Evolutionary conservation across 1,284 basidiomycete genomes (phyloP), one percentile per base, ranked within the genome.

Genomic region (Entoloma clypeatum): DNA sequence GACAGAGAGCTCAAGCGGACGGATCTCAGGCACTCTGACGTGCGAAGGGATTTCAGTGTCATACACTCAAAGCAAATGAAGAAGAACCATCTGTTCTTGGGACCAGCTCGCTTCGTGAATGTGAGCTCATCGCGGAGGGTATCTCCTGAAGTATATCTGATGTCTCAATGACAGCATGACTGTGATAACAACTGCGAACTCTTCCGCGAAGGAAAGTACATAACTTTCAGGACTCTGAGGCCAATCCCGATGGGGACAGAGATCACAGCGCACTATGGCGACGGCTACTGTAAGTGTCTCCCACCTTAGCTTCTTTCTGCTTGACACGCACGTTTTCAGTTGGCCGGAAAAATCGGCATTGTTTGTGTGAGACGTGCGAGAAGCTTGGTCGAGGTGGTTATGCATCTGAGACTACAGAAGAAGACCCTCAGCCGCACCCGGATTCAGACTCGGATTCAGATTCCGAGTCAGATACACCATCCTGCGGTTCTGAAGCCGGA

Each of bases 91-190:
- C 72, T 95, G 51, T 86, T 95, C 67, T 70, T 95, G 52, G 92
- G 92, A 2, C 92, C 92, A 35, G 92, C 92, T 59, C 81, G 92
- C 51, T 95, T 95, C 67, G 90, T 94, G 48, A 95, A 95, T 60
- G 90, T 92, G 65, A 75, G 87, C 68, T 39, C 49, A 44, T 53
- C 45, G 44, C 34, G 35, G 33, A 39, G 39, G 53, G 22, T 50
- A 45, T 49, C 50, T 45, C 37, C 50, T 40, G 35, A 19, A 41
- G 42, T 52, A 36, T 43, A 54, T 45, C 43, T 54, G 39, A 61
- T 49, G 49, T 44, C 42, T 50, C 55, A 30, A 49, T 50, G 45
- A 47, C 61, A 92, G 86, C 91, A 94, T 58, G 92, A 94, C 60
- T 94, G 92, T 63, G 79, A 90, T 45, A 87, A 92, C 53, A 93